Evolutionary conservation across 140 eudicot species (phyloP).

Genomic region (Erigeron philadelphicus): DNA sequence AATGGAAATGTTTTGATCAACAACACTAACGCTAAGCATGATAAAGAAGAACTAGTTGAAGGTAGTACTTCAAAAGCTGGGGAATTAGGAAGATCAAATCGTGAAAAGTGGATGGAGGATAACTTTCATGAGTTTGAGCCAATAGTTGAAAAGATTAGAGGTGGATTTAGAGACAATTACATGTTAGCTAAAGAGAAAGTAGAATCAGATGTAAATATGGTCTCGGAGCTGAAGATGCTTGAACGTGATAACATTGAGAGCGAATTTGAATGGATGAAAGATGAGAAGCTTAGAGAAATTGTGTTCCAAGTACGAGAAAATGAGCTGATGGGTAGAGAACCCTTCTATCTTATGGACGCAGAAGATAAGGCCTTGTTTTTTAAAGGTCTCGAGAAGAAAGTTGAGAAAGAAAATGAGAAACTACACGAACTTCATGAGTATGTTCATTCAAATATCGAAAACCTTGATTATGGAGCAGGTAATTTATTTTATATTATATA

Average conservation of each 20-base stretch:
- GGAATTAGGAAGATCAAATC: conserved; percentile 28
- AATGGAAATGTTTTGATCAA: conserved; percentile 25
- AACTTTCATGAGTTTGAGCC: conserved; percentile 86
- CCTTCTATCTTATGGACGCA: conserved; percentile 67
- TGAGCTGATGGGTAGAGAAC: conserved; percentile 85
- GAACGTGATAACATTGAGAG: conserved; percentile 32
- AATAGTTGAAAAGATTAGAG: conserved; percentile 59
- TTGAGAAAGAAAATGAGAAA: conserved; percentile 64
- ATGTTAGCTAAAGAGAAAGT: conserved; percentile 65
- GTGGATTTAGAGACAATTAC: conserved; percentile 70
- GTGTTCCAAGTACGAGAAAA: conserved; percentile 88
- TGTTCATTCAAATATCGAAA: conserved; percentile 82
- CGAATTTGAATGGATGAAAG: conserved; percentile 96
- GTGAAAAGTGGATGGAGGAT: conserved; percentile 78
- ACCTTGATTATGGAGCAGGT: conserved; percentile 97
- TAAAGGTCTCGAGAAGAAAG: conserved; percentile 77
- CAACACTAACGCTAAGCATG: conserved; percentile 21
- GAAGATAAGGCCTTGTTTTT: conserved; percentile 76
- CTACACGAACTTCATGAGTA: conserved; percentile 59
- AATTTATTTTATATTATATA: not conserved
- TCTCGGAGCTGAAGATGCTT: conserved; percentile 35
- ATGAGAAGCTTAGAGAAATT: conserved; percentile 80
- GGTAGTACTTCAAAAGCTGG: conserved; percentile 21
- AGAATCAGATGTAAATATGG: conserved; percentile 33
- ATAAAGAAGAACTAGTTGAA: conserved; percentile 14